Conservation (phyloP, 2,329 filamentous ascomycete genomes). For the Cladosporium sp. region DNA sequence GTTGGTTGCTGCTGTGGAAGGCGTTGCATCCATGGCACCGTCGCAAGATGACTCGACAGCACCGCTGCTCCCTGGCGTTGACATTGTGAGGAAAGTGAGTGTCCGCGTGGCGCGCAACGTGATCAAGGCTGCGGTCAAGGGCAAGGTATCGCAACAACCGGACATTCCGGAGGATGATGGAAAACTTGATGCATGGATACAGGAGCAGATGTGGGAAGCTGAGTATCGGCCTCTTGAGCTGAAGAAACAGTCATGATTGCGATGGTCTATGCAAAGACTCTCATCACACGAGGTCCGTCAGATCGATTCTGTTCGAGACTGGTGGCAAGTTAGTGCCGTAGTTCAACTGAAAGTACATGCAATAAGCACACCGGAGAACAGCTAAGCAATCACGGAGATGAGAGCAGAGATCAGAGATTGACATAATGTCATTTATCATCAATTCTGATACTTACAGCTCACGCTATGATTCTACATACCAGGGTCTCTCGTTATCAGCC, state of each 20-base stretch:
- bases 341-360: too few species aligned
- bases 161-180: constrained; percentile 62
- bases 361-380: too few species aligned
- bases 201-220: constrained; percentile 78
- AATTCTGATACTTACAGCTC: background rate
- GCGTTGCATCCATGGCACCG: constrained; percentile 69
- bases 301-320: too few species aligned
- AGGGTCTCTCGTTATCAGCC: background rate
- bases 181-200: constrained; percentile 66
- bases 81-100: constrained; percentile 73
- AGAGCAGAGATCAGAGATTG: too few species aligned
- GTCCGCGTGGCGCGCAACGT: constrained; percentile 74
- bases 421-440: too few species aligned
- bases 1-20: constrained; percentile 76
- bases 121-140: constrained; percentile 68
- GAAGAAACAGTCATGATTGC: constrained; percentile 40
- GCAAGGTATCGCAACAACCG: constrained; percentile 64
- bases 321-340: too few species aligned
- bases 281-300: too few species aligned
- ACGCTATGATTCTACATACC: background rate
- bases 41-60: constrained; percentile 64
- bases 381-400: too few species aligned
- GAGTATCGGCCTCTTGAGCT: constrained; percentile 64
- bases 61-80: constrained; percentile 76
- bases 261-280: too few species aligned